Conservation (phyloP, 2,329 filamentous ascomycete genomes). For the Alternaria sp. region DNA sequence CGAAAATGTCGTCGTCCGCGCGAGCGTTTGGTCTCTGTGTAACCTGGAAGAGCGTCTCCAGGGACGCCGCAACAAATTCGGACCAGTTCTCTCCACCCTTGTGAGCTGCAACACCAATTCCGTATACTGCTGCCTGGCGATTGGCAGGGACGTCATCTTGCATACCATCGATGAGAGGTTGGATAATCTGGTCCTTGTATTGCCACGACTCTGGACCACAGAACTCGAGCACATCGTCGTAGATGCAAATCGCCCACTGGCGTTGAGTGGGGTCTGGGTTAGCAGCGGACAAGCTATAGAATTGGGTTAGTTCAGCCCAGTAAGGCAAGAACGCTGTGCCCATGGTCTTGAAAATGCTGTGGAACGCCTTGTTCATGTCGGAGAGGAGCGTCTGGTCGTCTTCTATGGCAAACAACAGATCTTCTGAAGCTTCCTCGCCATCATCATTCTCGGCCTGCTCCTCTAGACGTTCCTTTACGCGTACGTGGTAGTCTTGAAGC, state of each 20-base stretch:
- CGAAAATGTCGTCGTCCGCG: slow-evolving; percentile 92
- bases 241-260: slow-evolving; percentile 98
- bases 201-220: slow-evolving; percentile 87
- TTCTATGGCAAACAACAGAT: slow-evolving; percentile 88
- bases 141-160: slow-evolving; percentile 87
- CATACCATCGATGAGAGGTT: slow-evolving; percentile 86
- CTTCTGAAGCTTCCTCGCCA: slow-evolving; percentile 87
- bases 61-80: slow-evolving; percentile 79
- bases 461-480: slow-evolving; percentile 82
- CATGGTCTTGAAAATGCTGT: slow-evolving; percentile 98
- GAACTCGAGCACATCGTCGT: slow-evolving; percentile 98
- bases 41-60: slow-evolving; percentile 84
- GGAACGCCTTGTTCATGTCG: slow-evolving; percentile 99
- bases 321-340: slow-evolving; percentile 80
- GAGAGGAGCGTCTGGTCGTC: slow-evolving; percentile 96
- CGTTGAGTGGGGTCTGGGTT: slow-evolving; percentile 86
- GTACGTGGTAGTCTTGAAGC: slow-evolving; percentile 89
- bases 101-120: slow-evolving; percentile 92
- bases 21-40: slow-evolving; percentile 81
- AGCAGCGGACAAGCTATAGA: slow-evolving; percentile 84
- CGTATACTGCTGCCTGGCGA: slow-evolving; percentile 93
- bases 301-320: slow-evolving; percentile 85
- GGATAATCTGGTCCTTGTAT: slow-evolving; percentile 84
- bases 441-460: slow-evolving; percentile 85
- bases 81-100: slow-evolving; percentile 88